Base-by-base conservation (phyloP, 345 rosid genomes). In the Eutrema yunnanense region DNA sequence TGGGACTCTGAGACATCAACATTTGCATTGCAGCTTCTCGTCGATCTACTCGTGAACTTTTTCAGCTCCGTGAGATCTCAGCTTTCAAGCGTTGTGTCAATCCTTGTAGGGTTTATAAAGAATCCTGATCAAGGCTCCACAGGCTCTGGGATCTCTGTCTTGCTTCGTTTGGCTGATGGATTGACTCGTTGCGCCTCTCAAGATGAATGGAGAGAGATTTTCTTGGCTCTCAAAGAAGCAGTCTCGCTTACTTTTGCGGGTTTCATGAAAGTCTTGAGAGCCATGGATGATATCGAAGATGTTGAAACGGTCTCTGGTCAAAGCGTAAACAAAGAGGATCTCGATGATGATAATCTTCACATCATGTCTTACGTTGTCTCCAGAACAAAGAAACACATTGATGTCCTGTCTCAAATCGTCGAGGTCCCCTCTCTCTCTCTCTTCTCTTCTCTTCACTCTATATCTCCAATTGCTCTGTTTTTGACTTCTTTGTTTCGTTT, bases 1-100 rank as follows among this genome's bases (percentile, higher is more conserved):
- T 88, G 93, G 98, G 97, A 95, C 79, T 63, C 89, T 60, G 99
- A 88, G 79, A 95, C 92, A 65, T 82, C 90, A 22, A 69, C 90
- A 9, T 71, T 84, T n/a, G 98, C 94, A 11, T 74, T 87, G 41
- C 85, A 86, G 73, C 84, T 87, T 83, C 84, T 95, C 6, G 92
- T 92, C 3, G 89, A 92, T 74, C 76, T 95, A 69, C 85, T 86
- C 77, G 73, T 85, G 22, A 62, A 79, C 42, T 87, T 84, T 74
- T 90, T 85, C 71, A 73, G 79, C 53, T 83, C 84, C 8, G 78
- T 84, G 14, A 83, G 92, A 76, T 77, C 88, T 73, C 94, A 90
- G 80, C 83, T 92, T 46, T 64, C 84, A 3, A 69, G 78, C 67
- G 79, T 92, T 42, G 69, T 96, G 62, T 80, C 84, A 26, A 76